Evolutionary conservation across 352 stramenopile species (phyloP).

Genomic region (Pythium insidiosum): DNA sequence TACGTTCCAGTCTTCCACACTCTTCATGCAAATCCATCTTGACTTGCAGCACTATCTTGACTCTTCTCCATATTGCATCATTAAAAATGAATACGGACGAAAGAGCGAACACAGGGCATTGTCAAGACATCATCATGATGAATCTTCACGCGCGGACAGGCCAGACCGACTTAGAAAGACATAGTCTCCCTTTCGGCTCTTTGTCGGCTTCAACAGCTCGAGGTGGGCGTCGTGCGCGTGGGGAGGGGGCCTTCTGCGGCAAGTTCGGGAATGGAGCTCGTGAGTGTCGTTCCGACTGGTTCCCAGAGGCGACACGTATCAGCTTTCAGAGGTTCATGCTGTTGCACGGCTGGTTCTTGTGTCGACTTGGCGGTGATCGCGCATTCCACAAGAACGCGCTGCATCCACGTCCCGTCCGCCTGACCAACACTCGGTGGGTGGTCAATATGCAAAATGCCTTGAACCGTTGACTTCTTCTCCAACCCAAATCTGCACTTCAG

Average conservation of each 20-base stretch:
- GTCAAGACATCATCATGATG: conserved; percentile 80
- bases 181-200: conserved; percentile 75
- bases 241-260: conserved; percentile 60
- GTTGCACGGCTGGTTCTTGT: conserved; percentile 19
- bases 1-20: conserved; percentile 56
- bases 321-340: conserved; percentile 6
- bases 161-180: conserved; percentile 84
- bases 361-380: conserved; percentile 10
- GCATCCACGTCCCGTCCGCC: neutral
- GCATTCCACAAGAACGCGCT: conserved; percentile 24
- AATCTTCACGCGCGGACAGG: conserved; percentile 44
- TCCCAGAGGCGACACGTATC: too few species aligned
- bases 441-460: too few species aligned
- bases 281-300: too few species aligned
- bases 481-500: too few species aligned
- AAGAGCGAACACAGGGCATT: conserved; percentile 44
- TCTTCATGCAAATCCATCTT: conserved; percentile 8
- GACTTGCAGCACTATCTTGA: neutral
- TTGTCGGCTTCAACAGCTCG: conserved; percentile 69
- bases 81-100: conserved; percentile 51
- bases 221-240: conserved; percentile 31
- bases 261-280: conserved; percentile 53
- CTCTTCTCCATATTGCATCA: conserved; percentile 16
- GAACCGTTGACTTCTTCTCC: too few species aligned
- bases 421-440: conserved; percentile 16